These are phyloP conservation scores for Taphrina betulina DNA, from an alignment of 1,139 yeast species.

Conservation along the genomic window DNA sequence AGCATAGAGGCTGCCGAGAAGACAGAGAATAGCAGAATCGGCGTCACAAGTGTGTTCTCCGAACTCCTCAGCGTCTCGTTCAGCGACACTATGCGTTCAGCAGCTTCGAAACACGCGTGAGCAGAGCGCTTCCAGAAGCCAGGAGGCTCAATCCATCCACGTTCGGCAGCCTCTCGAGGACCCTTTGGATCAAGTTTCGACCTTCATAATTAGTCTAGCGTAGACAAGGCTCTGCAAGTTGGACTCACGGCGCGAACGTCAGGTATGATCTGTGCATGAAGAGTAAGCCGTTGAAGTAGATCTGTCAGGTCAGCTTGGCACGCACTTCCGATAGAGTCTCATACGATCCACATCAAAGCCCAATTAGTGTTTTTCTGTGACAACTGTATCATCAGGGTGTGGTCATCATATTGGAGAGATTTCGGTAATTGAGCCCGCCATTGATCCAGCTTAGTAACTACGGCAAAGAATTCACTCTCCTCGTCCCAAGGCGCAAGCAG, in stretches of 20 bases:
- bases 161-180: constrained; percentile 25
- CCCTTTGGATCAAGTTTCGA: constrained; percentile 31
- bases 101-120: constrained; percentile 22
- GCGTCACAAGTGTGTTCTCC: constrained; percentile 20
- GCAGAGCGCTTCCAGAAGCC: constrained; percentile 24
- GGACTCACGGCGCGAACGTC: constrained; percentile 30
- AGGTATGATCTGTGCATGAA: constrained; percentile 29
- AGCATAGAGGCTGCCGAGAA: constrained; percentile 24
- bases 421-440: constrained; percentile 28
- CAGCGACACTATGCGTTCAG: constrained; percentile 23
- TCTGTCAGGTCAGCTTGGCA: no score
- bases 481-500: constrained; percentile 25
- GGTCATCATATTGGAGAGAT: constrained; percentile 22
- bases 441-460: constrained; percentile 10
- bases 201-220: no score
- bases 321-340: no score
- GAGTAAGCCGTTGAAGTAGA: constrained; percentile 24
- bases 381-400: constrained; percentile 19
- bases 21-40: constrained; percentile 19
- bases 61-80: constrained; percentile 9
- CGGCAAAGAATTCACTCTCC: constrained; percentile 16
- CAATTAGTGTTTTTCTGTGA: constrained; percentile 25
- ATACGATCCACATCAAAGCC: constrained; percentile 26
- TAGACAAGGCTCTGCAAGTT: no score
- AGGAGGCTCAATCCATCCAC: constrained; percentile 27